Base-by-base conservation (phyloP, 306 rosid genomes). In the Casuarina equisetifolia region DNA sequence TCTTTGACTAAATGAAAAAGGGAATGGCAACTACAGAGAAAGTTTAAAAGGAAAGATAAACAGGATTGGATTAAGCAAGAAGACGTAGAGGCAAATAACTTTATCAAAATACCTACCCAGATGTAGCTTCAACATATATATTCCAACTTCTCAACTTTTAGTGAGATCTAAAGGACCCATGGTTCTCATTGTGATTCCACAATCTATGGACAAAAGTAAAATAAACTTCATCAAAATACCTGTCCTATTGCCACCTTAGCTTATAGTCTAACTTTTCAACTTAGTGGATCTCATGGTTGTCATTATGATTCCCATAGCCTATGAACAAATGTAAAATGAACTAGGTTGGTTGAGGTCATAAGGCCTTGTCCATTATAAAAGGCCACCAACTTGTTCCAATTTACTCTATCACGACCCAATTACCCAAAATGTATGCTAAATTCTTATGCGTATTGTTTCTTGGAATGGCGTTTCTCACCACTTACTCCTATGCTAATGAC, bases 391-490 rank as follows among this genome's bases (percentile, higher is more conserved):
- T 10, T 36, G 11, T 32, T 12, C 67, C 15, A n/a, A 55, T 72
- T 25, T 54, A 50, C 25, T 62, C 17, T 20, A 32, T 42, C 62
- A 12, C 25, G 32, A 4, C 62, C 10, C n/a, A 3, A 19, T 4
- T 61, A 44, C 71, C 40, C 8, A 43, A 17, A 72, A 84, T 85
- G 85, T 69, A 81, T 54, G 13, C 74, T 57, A 66, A 63, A 3
- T 63, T 61, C 16, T 10, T 78, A 20, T 62, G 78, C 16, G 4
- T 64, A 35, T 57, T 85, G 25, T 20, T 85, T 54, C 55, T 85
- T 12, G 88, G 74, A 78, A 79, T 82, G 79, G 81, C 70, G 80
- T 42, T 84, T 42, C 72, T 80, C 54, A 17, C 81, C 76, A 35
- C 83, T 58, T 43, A 43, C 45, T 54, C 83, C 48, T 66, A 78